Conservation (phyloP, 2,329 filamentous ascomycete genomes). For the Lachnellula arida region DNA sequence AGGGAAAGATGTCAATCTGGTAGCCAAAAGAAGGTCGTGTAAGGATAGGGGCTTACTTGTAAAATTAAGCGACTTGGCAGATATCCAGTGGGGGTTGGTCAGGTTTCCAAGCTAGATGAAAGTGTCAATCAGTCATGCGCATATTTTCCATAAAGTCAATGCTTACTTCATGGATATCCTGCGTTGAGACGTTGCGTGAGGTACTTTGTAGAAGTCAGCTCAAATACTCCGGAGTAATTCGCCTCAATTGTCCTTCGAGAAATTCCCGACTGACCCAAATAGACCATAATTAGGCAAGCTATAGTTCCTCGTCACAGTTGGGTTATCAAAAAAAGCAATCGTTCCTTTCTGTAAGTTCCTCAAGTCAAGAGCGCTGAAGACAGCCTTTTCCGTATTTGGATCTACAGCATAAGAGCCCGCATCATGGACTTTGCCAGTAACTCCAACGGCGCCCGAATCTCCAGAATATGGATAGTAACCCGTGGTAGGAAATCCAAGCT, state of each 20-base stretch:
- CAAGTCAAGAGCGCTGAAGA: neutral
- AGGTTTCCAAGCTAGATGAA: neutral
- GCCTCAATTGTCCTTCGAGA: neutral
- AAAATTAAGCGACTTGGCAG: neutral
- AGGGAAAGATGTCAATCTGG: neutral
- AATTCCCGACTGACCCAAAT: neutral
- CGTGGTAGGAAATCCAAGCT: neutral
- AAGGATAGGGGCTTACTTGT: neutral
- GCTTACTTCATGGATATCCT: neutral
- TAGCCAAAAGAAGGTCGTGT: neutral
- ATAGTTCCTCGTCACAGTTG: neutral
- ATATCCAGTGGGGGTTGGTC: neutral
- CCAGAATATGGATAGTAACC: neutral
- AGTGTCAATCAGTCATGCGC: neutral
- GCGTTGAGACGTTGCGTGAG: neutral
- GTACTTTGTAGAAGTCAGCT: neutral
- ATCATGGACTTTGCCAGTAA: neutral
- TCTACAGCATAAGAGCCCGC: neutral
- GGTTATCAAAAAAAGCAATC: neutral
- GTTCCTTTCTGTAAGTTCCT: neutral
- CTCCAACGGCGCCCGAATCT: neutral
- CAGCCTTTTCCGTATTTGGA: neutral
- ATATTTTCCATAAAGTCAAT: neutral
- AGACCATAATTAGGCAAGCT: neutral
- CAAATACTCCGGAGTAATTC: neutral